phyloP scores from a whole-genome alignment of 129 eudicot species.

The Deinandra increscens region DNA sequence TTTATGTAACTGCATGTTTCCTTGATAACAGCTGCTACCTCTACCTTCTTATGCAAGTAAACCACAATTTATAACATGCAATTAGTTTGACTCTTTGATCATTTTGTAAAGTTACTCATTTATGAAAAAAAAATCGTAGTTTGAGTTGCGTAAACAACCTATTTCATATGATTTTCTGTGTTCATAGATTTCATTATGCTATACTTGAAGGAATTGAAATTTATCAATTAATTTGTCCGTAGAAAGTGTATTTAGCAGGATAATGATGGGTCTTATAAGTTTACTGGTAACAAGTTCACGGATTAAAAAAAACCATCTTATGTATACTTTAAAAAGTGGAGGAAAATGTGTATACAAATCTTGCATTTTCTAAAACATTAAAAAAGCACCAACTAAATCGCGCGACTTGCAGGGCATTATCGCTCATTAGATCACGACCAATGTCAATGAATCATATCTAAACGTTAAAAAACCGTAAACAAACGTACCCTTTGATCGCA shows the following conservation, averaged over 20 bases:
- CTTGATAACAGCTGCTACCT: slow-evolving; percentile 37
- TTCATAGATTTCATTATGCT: not conserved
- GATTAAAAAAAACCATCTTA: too few species aligned
- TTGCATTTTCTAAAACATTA: too few species aligned
- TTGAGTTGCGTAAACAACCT: not conserved
- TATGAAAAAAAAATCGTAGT: not conserved
- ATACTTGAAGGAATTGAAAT: not conserved
- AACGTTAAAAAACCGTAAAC: not conserved
- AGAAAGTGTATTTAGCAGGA: too few species aligned
- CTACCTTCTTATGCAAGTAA: not conserved
- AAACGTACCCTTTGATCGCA: slow-evolving; percentile 6
- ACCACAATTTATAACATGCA: slow-evolving; percentile 11
- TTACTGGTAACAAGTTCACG: too few species aligned
- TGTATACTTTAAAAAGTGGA: too few species aligned
- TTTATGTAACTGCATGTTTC: slow-evolving; percentile 60
- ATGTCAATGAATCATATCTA: not conserved
- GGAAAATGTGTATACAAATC: too few species aligned
- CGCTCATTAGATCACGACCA: not conserved
- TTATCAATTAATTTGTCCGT: not conserved
- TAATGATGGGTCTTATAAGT: too few species aligned
- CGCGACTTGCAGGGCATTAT: not conserved
- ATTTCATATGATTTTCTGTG: not conserved
- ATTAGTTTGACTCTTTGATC: not conserved
- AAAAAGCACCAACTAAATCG: not conserved
- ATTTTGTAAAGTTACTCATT: not conserved